Conservation (phyloP, 2,329 filamentous ascomycete species). For the Tetracladium maxilliforme region DNA sequence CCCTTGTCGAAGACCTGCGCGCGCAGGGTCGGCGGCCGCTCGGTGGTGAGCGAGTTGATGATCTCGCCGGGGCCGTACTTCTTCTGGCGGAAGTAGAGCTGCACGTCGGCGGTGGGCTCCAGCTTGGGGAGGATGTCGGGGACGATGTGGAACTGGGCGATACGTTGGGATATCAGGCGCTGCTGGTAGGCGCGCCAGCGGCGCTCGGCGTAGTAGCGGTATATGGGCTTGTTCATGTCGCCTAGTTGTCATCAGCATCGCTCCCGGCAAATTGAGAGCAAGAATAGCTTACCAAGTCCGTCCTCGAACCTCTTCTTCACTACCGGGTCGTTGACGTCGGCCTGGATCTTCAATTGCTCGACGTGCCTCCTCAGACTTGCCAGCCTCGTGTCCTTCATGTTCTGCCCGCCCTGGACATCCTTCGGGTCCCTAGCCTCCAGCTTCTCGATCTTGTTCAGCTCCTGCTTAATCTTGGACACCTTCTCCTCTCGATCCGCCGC, state of each 20-base stretch:
- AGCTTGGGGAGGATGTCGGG: constrained; percentile 78
- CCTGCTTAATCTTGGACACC: constrained; percentile 52
- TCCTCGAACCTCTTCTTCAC: constrained; percentile 94
- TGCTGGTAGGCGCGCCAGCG: constrained; percentile 82
- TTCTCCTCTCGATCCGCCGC: constrained; percentile 71
- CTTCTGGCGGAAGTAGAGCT: constrained; percentile 61
- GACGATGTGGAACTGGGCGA: constrained; percentile 72
- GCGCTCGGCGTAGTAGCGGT: constrained; percentile 72
- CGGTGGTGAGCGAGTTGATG: constrained; percentile 60
- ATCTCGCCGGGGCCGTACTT: constrained; percentile 64
- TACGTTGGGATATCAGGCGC: constrained; percentile 68
- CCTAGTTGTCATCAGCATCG: constrained; percentile 32
- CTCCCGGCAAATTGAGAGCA: constrained; percentile 1
- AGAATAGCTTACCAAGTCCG: constrained; percentile 52
- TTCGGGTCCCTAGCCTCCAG: constrained; percentile 44
- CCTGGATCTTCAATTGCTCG: constrained; percentile 71
- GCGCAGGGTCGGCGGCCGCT: constrained; percentile 57
- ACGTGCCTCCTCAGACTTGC: constrained; percentile 56
- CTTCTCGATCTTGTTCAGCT: constrained; percentile 53
- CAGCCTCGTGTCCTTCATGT: constrained; percentile 51
- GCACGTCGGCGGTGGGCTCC: constrained; percentile 64
- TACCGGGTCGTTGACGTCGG: constrained; percentile 87
- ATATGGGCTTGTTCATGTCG: constrained; percentile 93
- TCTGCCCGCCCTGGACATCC: constrained; percentile 44
- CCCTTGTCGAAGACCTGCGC: constrained; percentile 78